Percentiles rank a stretch among this genome's conserved stretches.
phyloP scores from a whole-genome alignment of 78 protist species.

The Chrysochromulina parva region DNA sequence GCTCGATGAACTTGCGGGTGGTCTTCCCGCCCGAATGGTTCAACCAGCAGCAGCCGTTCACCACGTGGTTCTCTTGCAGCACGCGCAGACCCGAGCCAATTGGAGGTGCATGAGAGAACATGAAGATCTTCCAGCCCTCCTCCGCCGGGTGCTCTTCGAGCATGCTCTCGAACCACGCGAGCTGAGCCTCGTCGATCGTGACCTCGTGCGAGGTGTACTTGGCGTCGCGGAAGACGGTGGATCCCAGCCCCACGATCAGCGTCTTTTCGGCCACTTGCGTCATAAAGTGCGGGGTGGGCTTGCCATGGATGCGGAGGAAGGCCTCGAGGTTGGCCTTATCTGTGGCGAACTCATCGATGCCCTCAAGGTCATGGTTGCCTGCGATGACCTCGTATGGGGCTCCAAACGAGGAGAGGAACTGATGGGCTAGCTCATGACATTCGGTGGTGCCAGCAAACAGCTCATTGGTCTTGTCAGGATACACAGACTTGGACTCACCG shows the following conservation, averaged over 20 bases:
- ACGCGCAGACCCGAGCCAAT: constrained; percentile 7
- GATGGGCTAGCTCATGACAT: neutral
- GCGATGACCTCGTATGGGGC: constrained; percentile 11
- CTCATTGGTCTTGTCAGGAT: neutral
- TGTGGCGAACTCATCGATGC: constrained; percentile 15
- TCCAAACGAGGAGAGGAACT: neutral
- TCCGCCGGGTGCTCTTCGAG: neutral
- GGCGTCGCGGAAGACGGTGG: neutral
- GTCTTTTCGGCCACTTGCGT: neutral
- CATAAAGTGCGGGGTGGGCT: neutral
- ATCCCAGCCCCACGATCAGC: constrained; percentile 3
- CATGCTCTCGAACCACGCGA: constrained; percentile 8
- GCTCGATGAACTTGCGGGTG: neutral
- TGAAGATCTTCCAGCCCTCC: constrained; percentile 4
- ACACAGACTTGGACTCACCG: constrained; percentile 10
- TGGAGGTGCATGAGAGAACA: constrained; percentile 15
- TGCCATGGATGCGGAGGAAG: neutral
- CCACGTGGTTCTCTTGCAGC: neutral
- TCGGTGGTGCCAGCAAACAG: constrained; percentile 16
- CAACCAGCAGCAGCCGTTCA: constrained; percentile 23
- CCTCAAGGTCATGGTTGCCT: constrained; percentile 16
- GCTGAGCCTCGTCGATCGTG: neutral
- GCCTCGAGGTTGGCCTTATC: constrained; percentile 15
- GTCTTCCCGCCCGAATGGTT: neutral
- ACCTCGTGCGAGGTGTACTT: neutral